Conservation (phyloP, 805 yeast species). For the Sugiyamaella lignohabitans region DNA sequence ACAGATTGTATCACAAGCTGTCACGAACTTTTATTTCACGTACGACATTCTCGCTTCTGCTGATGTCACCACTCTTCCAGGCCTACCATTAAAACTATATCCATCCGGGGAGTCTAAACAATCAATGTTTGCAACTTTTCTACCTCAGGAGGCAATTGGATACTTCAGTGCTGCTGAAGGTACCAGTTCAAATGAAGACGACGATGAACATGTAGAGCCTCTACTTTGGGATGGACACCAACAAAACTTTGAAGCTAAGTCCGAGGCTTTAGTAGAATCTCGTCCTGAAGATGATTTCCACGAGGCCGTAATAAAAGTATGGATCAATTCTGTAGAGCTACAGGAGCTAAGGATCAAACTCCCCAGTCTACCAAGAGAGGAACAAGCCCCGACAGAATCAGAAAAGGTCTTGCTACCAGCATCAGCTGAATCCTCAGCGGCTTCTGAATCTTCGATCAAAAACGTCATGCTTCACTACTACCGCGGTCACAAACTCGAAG, state of each 20-base stretch:
- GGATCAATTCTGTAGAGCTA: background rate
- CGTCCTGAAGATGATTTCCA: background rate
- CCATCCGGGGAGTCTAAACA: constrained; percentile 6
- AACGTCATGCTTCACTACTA: constrained; percentile 28
- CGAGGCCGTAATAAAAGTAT: background rate
- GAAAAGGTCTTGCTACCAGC: background rate
- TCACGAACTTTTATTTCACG: constrained; percentile 8
- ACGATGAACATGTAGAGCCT: constrained; percentile 16
- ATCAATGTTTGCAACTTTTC: constrained; percentile 17
- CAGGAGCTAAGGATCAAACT: background rate
- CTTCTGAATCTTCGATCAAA: constrained; percentile 1
- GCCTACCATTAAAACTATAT: constrained; percentile 18
- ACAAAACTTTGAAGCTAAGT: constrained; percentile 2
- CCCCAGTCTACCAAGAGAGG: background rate
- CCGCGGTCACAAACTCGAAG: constrained; percentile 11
- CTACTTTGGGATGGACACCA: constrained; percentile 11
- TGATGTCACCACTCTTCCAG: constrained; percentile 13
- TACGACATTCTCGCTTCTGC: constrained; percentile 13
- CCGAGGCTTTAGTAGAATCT: constrained; percentile 8
- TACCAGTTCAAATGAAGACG: constrained; percentile 7
- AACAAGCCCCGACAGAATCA: background rate
- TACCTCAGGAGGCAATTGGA: constrained; percentile 15
- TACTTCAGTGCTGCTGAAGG: constrained; percentile 2
- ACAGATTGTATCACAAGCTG: constrained; percentile 1
- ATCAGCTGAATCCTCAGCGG: background rate